Conservation (phyloP, 306 rosid species). For the Datisca glomerata region DNA sequence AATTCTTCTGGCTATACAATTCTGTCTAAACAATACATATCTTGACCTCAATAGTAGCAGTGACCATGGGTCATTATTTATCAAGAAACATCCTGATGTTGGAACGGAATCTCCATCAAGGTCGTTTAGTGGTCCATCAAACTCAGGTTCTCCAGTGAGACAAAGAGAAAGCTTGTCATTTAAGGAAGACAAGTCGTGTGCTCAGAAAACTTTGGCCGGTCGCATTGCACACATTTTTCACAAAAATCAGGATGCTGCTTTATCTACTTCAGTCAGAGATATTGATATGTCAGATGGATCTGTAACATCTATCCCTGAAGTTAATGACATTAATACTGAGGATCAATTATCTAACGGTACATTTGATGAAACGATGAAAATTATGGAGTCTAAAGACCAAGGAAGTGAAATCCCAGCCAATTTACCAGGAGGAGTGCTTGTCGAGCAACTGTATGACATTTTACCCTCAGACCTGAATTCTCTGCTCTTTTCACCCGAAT, state of each 20-base stretch:
- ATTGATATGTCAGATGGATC: slow-evolving; percentile 35
- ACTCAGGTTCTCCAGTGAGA: slow-evolving; percentile 49
- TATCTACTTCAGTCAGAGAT: slow-evolving; percentile 19
- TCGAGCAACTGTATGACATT: slow-evolving; percentile 60
- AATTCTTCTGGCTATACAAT: slow-evolving; percentile 43
- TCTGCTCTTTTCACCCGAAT: slow-evolving; percentile 48
- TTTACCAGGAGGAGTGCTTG: slow-evolving; percentile 76
- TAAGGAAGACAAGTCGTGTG: slow-evolving; percentile 43
- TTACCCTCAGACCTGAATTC: slow-evolving; percentile 57
- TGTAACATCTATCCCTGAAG: slow-evolving; percentile 31
- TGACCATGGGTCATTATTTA: not conserved
- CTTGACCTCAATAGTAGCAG: slow-evolving; percentile 20
- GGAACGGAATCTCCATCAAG: slow-evolving; percentile 29
- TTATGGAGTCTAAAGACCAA: slow-evolving; percentile 46
- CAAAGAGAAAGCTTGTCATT: slow-evolving; percentile 30
- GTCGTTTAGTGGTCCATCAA: slow-evolving; percentile 21
- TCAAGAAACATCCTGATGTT: slow-evolving; percentile 13
- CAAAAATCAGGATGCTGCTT: slow-evolving; percentile 36
- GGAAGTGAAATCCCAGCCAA: slow-evolving; percentile 55
- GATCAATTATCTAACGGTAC: slow-evolving; percentile 36
- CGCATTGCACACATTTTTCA: slow-evolving; percentile 65
- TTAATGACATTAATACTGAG: slow-evolving; percentile 34
- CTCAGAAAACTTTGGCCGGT: slow-evolving; percentile 61
- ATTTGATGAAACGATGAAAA: slow-evolving; percentile 54
- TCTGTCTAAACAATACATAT: slow-evolving; percentile 26